Evolutionary conservation across 2,329 filamentous ascomycete species (phyloP), one percentile per base, ranked within the genome.

Genomic region (Verticillium alfalfae): DNA sequence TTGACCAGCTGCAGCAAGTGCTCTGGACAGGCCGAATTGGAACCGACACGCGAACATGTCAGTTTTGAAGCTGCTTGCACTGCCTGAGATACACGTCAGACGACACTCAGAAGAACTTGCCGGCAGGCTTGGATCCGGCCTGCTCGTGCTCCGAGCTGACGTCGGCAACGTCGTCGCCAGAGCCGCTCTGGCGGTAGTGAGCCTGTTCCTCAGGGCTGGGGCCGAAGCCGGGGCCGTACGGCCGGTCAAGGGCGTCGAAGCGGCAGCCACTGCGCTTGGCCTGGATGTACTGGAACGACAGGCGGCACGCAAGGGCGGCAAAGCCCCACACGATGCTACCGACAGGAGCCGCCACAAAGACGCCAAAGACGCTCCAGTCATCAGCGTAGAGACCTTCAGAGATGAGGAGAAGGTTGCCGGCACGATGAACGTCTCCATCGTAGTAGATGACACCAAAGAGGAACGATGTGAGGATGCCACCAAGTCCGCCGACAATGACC

Each of bases 321-420:
- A 87, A 81, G 0, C 86, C 89, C 84, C 88, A 93, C 38, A 93
- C 75, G 18, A 94, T 69, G 26, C 89, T 89, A 1, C 91, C 91
- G 2, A 93, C 75, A 0, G 91, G 91, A 0, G 91, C 91, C 10
- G 89, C 90, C 5, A 94, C 88, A 69, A 94, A 95, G 5, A 91
- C 90, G 68, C 91, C 91, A 73, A 95, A 95, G 1, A 84, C 89
- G 65, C 86, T 89, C 92, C 92, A 95, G 72, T 94, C 91, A 57
- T 87, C 81, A 0, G 81, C 84, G 73, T 93, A 95, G 22, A 95
- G 79, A 0, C 91, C 91, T 66, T 88, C 80, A 71, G 91, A 82
- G 13, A 95, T 76, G 34, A 94, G 78, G 58, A 95, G 82, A 61
- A 95, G 83, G 62, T 88, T 80, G 1, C 82, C 88, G 5, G 89